phyloP scores from a whole-genome alignment of 116 monocot genomes.

The Cymodocea nodosa region DNA sequence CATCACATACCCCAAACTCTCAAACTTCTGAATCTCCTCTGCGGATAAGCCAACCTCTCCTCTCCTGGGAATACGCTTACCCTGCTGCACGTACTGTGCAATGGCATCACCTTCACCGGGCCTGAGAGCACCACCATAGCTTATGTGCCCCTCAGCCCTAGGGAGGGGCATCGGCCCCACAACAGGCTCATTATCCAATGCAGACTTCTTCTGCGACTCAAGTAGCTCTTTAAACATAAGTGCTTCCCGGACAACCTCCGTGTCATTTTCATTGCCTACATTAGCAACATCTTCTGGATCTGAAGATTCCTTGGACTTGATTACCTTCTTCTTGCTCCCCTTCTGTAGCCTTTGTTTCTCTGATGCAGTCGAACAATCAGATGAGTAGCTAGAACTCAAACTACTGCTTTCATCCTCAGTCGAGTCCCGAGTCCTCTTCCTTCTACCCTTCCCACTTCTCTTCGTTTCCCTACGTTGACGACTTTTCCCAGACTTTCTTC shows the following conservation, averaged over 20 bases:
- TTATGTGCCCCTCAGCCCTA: constrained; percentile 85
- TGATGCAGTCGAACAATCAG: constrained; percentile 13
- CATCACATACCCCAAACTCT: constrained; percentile 95
- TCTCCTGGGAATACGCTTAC: constrained; percentile 97
- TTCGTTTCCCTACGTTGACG: constrained; percentile 8
- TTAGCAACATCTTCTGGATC: constrained; percentile 23
- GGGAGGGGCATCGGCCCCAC: constrained; percentile 86
- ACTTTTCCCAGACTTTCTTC: constrained; percentile 11
- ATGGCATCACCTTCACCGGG: constrained; percentile 99
- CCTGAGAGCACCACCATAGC: constrained; percentile 92
- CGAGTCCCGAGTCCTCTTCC: constrained; percentile 2
- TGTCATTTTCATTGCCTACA: constrained; percentile 18
- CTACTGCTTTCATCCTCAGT: constrained; percentile 26
- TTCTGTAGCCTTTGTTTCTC: constrained; percentile 20
- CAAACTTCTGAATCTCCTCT: constrained; percentile 93
- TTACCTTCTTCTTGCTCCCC: constrained; percentile 27
- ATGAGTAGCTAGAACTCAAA: constrained; percentile 19
- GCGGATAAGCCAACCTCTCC: constrained; percentile 98
- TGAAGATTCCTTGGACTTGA: constrained; percentile 11
- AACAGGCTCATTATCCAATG: constrained; percentile 33
- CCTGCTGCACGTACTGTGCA: constrained; percentile 98
- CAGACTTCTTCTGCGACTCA: constrained; percentile 66
- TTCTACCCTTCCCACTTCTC: constrained; percentile 8
- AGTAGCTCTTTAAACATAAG: constrained; percentile 69
- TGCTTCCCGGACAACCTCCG: constrained; percentile 50